Base-by-base conservation (phyloP, 768 basidiomycete species). In the Pluteus cervinus region DNA sequence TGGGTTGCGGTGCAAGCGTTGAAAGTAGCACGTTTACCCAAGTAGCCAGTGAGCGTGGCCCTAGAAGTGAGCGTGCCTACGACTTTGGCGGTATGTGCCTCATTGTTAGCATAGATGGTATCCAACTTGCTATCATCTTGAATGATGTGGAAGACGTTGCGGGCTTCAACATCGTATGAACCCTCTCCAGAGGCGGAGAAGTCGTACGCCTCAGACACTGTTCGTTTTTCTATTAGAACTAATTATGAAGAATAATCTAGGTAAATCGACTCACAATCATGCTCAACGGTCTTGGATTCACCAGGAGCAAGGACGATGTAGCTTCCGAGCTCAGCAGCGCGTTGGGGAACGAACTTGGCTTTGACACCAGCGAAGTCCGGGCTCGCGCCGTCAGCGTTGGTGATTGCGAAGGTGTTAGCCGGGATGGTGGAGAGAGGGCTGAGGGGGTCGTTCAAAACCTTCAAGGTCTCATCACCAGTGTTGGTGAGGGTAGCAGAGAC, bases 1-100 rank as follows among this genome's bases (percentile, higher is more conserved):
- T 58, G 44, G 12, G 65, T 50, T 2, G 61, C 45, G 0, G 64
- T 58, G 55, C 73, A 75, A 23, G 65, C 56, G 17, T 5, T 18
- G 24, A 40, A 40, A 11, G 21, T 40, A 10, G 33, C 2, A 21
- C 26, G 22, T 17, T 26, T 11, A 4, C 10, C 33, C n/a, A 23
- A 6, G 18, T 12, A 8, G n/a, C 8, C 25, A 18, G 33, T 7
- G 5, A 20, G 9, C 5, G 12, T 20, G 15, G 14, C 11, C 15
- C 7, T n/a, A 33, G 30, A 14, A 15, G 7, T 23, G 17, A 26
- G 17, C 15, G 15, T 40, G 12, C 4, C 17, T 15, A 17, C 17
- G 16, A 40, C 29, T 25, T 40, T 40, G 2, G 33, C 33, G 21
- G 24, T 29, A 22, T 34, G 33, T 29, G 28, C 25, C 26, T 28